Evolutionary conservation across 208 protist genomes (phyloP).

Genomic region (Leptomonas pyrrhocoris): DNA sequence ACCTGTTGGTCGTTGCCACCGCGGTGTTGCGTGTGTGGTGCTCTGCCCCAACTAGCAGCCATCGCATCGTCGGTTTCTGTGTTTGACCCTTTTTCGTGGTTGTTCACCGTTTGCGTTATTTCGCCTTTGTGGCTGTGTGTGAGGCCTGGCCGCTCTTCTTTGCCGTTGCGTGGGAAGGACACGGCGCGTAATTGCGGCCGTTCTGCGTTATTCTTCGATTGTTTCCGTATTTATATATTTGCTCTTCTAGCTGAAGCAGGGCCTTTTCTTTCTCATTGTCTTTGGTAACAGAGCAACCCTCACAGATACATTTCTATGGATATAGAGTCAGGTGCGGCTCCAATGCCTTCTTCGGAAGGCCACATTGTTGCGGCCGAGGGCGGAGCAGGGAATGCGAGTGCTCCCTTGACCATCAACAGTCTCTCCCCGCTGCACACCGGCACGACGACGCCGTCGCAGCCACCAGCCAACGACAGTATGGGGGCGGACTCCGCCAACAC

Average conservation of each 20-base stretch:
- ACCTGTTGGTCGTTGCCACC: too few species aligned
- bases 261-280: background rate
- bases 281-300: background rate
- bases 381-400: background rate
- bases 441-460: background rate
- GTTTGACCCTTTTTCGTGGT: too few species aligned
- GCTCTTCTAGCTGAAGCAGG: too few species aligned
- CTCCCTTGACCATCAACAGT: conserved; percentile 1
- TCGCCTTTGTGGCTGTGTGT: background rate
- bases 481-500: background rate
- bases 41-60: too few species aligned
- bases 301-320: background rate
- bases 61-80: too few species aligned
- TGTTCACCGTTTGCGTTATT: background rate
- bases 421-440: background rate
- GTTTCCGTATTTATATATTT: background rate
- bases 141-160: too few species aligned
- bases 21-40: too few species aligned
- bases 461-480: background rate
- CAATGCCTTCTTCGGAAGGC: background rate
- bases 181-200: too few species aligned
- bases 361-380: background rate
- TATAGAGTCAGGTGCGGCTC: background rate
- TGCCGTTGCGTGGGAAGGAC: too few species aligned
- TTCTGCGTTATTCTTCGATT: background rate